Percentiles rank a stretch among this genome's conserved stretches.
phyloP scores from a whole-genome alignment of 371 early-diverging fungal species.

The Gilbertella persicaria region DNA sequence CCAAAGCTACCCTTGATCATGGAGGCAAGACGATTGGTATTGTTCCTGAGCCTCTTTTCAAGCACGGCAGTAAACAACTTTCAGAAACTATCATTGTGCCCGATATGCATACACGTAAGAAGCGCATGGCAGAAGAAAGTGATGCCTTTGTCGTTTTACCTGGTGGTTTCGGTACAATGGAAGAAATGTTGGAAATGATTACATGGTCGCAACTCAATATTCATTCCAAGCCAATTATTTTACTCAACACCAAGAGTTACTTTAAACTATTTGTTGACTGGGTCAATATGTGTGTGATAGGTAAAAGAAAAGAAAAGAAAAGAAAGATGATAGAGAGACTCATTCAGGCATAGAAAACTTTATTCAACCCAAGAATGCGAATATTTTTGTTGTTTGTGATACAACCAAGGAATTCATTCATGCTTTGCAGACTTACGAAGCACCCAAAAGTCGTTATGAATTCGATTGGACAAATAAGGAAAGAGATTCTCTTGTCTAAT shows the following conservation, averaged over 20 bases:
- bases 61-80: slow-evolving; percentile 44
- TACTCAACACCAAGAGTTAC: slow-evolving; percentile 76
- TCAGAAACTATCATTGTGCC: slow-evolving; percentile 69
- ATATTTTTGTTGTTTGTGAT: slow-evolving; percentile 62
- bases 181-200: slow-evolving; percentile 83
- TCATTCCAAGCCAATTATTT: slow-evolving; percentile 74
- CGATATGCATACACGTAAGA: slow-evolving; percentile 87
- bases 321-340: neutral
- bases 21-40: slow-evolving; percentile 67
- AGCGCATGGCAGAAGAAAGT: slow-evolving; percentile 69
- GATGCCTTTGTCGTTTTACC: slow-evolving; percentile 86
- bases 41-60: slow-evolving; percentile 72
- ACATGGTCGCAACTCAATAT: slow-evolving; percentile 84
- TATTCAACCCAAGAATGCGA: slow-evolving; percentile 40
- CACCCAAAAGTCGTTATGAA: slow-evolving; percentile 53
- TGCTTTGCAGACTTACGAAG: slow-evolving; percentile 57
- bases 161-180: slow-evolving; percentile 86
- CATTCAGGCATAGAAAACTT: slow-evolving; percentile 69
- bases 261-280: slow-evolving; percentile 68
- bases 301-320: slow-evolving; percentile 9
- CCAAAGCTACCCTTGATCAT: slow-evolving; percentile 58
- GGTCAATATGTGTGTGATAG: slow-evolving; percentile 60
- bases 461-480: slow-evolving; percentile 53
- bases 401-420: slow-evolving; percentile 61
- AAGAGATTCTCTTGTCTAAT: slow-evolving; percentile 18